Percentiles rank a stretch among this genome's conserved stretches.
Evolutionary conservation across 306 rosid genomes (phyloP).

Genomic region (Acacia confusa): DNA sequence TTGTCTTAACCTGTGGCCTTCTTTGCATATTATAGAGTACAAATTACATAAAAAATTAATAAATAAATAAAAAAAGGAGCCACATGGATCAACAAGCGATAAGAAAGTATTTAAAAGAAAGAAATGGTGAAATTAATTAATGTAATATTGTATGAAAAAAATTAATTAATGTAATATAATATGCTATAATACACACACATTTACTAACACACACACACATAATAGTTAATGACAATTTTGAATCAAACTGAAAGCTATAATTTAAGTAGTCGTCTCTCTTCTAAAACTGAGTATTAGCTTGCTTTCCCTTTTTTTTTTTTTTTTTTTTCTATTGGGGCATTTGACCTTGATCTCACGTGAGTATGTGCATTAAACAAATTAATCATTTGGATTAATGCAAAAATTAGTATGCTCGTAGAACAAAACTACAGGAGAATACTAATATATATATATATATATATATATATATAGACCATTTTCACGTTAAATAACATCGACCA

Average conservation of each 20-base stretch:
- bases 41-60: not conserved
- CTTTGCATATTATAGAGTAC: not conserved
- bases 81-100: not conserved
- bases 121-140: not conserved
- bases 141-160: not conserved
- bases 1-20: not conserved
- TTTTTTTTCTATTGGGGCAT: not conserved
- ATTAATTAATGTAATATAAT: too few species aligned
- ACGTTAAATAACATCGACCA: too few species aligned
- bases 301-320: not conserved
- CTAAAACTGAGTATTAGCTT: not conserved
- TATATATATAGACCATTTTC: too few species aligned
- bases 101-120: not conserved
- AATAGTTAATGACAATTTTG: not conserved
- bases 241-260: not conserved
- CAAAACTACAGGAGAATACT: too few species aligned
- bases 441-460: too few species aligned
- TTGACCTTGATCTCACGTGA: not conserved
- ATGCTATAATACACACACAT: not conserved
- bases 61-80: not conserved
- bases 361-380: not conserved
- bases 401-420: too few species aligned
- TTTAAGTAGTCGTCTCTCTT: not conserved
- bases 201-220: not conserved
- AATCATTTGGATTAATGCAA: too few species aligned